Base-by-base conservation (phyloP, 768 basidiomycete species). In the Daedaleopsis nitida region DNA sequence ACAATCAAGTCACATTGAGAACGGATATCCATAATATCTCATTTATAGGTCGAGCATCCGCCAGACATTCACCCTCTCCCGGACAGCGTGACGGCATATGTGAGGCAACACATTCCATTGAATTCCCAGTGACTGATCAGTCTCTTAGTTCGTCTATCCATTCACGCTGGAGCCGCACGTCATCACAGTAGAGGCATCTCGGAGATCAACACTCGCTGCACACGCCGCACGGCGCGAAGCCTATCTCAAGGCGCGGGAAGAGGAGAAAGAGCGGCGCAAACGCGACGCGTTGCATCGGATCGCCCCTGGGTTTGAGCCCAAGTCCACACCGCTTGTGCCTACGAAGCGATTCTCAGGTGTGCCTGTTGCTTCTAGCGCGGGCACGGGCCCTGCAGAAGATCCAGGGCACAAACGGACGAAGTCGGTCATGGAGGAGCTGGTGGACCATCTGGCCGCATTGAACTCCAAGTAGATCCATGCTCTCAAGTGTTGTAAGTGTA, bases 51-150 rank as follows among this genome's bases (percentile, higher is more conserved):
- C 27, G 82, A 89, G 64, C 79, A 94, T 5, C 94, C 96, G 5
- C 89, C 84, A 50, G 95, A 98, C 69, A 94, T 98, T 23, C 96
- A 98, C 67, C 96, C 96, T 0, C 80, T 98, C 0, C 96, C 96
- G 5, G 92, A 95, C 24, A 91, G 90, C 38, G 88, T 98, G 5
- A 87, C 86, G 1, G 84, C 92, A 63, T 98, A 98, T 72, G 96
- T 96, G 66, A 68, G n/a, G 86, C 73, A 7, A 23, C 21, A 17
- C 12, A 23, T 27, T 13, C 23, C 1, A 32, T 13, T 16, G 6
- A 11, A 5, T 43, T 23, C 17, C 12, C 13, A 44, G 32, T 27
- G 11, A 13, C 21, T 7, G 37, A 47, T 44, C 55, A 55, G 13
- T 32, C 64, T 53, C 12, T 6, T 71, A 98, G 96, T 97, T 98